A percentile compares a stretch with the other conserved stretches of the same genome.
Evolutionary conservation across 495 filamentous ascomycete species (phyloP).

Genomic region (Thozetella sp.): DNA sequence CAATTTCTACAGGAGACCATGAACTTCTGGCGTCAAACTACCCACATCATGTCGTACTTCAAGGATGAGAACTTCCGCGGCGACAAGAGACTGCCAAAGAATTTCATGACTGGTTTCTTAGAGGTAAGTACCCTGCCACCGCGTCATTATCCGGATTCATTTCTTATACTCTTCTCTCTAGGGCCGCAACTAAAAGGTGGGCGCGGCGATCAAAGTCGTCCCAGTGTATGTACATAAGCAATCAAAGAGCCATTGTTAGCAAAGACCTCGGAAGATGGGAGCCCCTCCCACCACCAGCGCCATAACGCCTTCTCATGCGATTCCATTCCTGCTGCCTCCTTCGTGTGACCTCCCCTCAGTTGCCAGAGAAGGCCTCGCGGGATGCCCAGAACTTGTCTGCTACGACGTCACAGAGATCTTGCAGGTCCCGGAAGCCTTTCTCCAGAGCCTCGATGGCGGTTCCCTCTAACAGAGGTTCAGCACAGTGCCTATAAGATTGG

Average conservation of each 20-base stretch:
- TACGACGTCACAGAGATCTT: conserved; percentile 90
- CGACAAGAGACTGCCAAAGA: conserved; percentile 77
- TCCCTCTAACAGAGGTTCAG: conserved; percentile 56
- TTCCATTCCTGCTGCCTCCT: not conserved
- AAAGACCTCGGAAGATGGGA: not conserved
- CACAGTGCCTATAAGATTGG: conserved; percentile 3
- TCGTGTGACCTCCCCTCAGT: not conserved
- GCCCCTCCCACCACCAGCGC: not conserved
- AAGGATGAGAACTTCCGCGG: conserved; percentile 73
- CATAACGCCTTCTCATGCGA: conserved; percentile 13
- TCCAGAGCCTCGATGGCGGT: conserved; percentile 82
- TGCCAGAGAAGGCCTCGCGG: conserved; percentile 61
- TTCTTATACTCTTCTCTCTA: conserved; percentile 16
- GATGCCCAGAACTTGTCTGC: conserved; percentile 77
- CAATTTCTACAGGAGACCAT: conserved; percentile 77
- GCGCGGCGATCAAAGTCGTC: conserved; percentile 21
- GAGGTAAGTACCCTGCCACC: conserved; percentile 56
- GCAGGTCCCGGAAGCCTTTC: conserved; percentile 85
- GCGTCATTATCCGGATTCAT: not conserved
- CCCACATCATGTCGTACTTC: conserved; percentile 97
- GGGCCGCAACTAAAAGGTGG: conserved; percentile 52
- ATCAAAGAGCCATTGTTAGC: conserved; percentile 8
- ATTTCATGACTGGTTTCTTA: conserved; percentile 91
- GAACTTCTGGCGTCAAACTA: conserved; percentile 98
- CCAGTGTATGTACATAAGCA: conserved; percentile 32